Percentiles rank a stretch among this genome's conserved stretches.
Evolutionary conservation across 1,139 yeast species (phyloP).

Genomic region (Tardiomyces digboiensis): DNA sequence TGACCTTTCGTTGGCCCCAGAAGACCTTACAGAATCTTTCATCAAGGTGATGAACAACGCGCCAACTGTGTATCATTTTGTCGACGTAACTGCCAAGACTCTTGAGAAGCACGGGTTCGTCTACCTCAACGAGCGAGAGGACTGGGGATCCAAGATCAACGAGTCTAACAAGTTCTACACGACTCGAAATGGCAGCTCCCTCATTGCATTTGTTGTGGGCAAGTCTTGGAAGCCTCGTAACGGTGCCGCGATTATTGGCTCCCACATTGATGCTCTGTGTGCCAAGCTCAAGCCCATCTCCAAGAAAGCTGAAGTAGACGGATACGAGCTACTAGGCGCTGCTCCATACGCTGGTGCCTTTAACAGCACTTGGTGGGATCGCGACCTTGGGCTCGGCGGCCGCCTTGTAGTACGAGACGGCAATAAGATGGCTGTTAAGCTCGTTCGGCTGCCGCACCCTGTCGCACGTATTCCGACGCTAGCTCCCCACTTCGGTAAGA

Average conservation of each 20-base stretch:
- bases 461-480: constrained; percentile 85
- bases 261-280: constrained; percentile 90
- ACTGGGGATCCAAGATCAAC: constrained; percentile 45
- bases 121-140: constrained; percentile 54
- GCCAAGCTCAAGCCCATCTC: constrained; percentile 71
- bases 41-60: constrained; percentile 64
- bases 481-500: constrained; percentile 90
- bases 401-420: constrained; percentile 60
- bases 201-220: constrained; percentile 78
- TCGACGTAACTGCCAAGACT: constrained; percentile 38
- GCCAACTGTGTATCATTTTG: constrained; percentile 93
- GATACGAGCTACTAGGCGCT: constrained; percentile 81
- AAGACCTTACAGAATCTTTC: not conserved
- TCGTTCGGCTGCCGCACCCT: constrained; percentile 76
- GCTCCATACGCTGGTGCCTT: constrained; percentile 91
- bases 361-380: constrained; percentile 76
- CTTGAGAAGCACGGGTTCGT: constrained; percentile 40
- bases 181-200: constrained; percentile 67
- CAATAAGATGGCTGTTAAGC: constrained; percentile 47
- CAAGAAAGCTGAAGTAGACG: constrained; percentile 53
- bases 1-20: not conserved
- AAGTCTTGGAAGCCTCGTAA: constrained; percentile 59
- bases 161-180: constrained; percentile 62
- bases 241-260: constrained; percentile 79
- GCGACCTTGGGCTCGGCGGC: constrained; percentile 89